phyloP scores from a whole-genome alignment of 257 asterid genomes.

The Salvia rosmarinus region DNA sequence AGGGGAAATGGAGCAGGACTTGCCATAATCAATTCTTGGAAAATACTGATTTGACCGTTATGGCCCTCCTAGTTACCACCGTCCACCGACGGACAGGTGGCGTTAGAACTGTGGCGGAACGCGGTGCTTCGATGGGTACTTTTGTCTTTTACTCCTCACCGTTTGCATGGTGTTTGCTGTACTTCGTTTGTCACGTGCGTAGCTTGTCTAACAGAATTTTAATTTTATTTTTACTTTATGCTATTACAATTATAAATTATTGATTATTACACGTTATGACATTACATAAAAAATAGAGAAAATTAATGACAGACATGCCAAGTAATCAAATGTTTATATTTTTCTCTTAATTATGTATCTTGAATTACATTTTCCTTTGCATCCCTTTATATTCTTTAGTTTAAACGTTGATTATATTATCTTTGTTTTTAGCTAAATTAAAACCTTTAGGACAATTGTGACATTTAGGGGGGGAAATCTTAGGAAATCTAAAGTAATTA shows the following conservation, averaged over 20 bases:
- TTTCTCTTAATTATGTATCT: no score
- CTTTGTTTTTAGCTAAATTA: no score
- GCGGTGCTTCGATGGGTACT: constrained; percentile 25
- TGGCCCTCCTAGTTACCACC: constrained; percentile 33
- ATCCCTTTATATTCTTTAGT: no score
- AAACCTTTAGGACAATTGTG: background rate
- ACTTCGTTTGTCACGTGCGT: constrained; percentile 32
- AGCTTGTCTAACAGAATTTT: background rate
- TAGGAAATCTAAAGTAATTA: background rate
- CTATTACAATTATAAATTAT: no score
- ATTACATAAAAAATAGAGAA: no score
- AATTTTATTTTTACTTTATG: no score
- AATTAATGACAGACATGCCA: no score
- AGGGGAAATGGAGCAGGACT: constrained; percentile 3
- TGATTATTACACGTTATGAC: no score
- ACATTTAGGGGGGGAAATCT: background rate
- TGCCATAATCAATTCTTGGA: constrained; percentile 7
- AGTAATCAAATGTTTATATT: no score
- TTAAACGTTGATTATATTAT: no score
- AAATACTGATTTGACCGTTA: constrained; percentile 5
- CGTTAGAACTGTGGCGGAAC: constrained; percentile 9
- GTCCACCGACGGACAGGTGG: constrained; percentile 41
- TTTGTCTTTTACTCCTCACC: constrained; percentile 31
- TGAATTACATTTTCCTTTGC: no score
- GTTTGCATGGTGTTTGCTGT: constrained; percentile 33